A percentile compares a stretch with the other conserved stretches of the same genome.
Conservation (phyloP, 805 yeast species). For the Candida ovalis region DNA sequence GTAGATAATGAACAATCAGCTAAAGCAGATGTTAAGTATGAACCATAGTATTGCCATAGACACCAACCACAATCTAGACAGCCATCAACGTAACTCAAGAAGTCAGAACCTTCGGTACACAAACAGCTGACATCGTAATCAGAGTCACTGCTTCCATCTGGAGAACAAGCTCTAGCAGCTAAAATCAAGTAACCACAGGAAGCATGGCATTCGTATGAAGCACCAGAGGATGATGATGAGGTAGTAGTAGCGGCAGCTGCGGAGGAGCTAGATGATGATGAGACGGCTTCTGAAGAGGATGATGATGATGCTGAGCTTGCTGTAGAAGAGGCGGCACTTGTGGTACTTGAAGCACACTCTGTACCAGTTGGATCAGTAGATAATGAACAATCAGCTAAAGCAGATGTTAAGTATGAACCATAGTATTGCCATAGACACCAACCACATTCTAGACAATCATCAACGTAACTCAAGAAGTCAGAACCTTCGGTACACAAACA, state of each 20-base stretch:
- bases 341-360: conserved; percentile 18
- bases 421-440: conserved; percentile 38
- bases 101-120: conserved; percentile 28
- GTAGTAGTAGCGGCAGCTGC: no score
- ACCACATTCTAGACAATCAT: conserved; percentile 37
- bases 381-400: conserved; percentile 30
- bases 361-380: conserved; percentile 37
- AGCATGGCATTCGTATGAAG: conserved; percentile 33
- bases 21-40: conserved; percentile 28
- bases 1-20: conserved; percentile 28
- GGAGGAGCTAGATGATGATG: no score
- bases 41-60: conserved; percentile 35
- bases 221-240: conserved; percentile 6
- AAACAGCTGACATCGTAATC: conserved; percentile 33
- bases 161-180: conserved; percentile 28
- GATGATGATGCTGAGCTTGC: no score
- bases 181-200: conserved; percentile 33
- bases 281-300: no score
- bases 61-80: conserved; percentile 41
- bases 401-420: conserved; percentile 28
- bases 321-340: no score
- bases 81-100: conserved; percentile 24
- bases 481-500: conserved; percentile 32
- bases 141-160: conserved; percentile 14
- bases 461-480: conserved; percentile 26